Conservation (phyloP, 2,329 filamentous ascomycete species). For the Sclerotinia trifoliorum region DNA sequence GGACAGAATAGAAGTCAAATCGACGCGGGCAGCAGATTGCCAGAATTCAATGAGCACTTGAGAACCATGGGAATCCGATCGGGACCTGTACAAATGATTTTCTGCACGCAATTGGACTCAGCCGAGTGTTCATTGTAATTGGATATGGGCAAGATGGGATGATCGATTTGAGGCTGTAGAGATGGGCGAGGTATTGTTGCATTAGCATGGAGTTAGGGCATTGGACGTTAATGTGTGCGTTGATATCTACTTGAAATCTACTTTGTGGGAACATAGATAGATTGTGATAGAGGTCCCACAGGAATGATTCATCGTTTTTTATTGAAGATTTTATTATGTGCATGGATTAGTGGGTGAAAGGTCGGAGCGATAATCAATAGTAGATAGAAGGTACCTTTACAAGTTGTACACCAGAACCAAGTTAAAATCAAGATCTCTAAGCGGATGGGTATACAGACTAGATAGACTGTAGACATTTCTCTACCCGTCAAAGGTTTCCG, state of each 20-base stretch:
- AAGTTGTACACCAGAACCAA: no score
- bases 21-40: slow-evolving; percentile 66
- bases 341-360: not conserved
- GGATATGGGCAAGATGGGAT: not conserved
- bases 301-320: not conserved
- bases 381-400: no score
- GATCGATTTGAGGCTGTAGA: not conserved
- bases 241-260: not conserved
- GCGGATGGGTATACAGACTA: no score
- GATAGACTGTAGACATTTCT: no score
- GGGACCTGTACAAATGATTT: slow-evolving; percentile 69
- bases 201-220: not conserved
- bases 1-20: slow-evolving; percentile 71
- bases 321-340: not conserved
- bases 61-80: slow-evolving; percentile 58
- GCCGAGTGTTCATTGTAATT: slow-evolving; percentile 45
- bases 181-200: not conserved
- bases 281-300: not conserved
- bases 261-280: not conserved
- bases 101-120: slow-evolving; percentile 62
- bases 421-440: no score
- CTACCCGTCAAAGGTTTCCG: no score
- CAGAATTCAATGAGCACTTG: slow-evolving; percentile 74
- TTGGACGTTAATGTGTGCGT: not conserved
- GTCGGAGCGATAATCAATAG: not conserved